These are phyloP conservation scores for Paramecium bursaria DNA, from an alignment of 73 alveolate species.

Conservation along the genomic window DNA sequence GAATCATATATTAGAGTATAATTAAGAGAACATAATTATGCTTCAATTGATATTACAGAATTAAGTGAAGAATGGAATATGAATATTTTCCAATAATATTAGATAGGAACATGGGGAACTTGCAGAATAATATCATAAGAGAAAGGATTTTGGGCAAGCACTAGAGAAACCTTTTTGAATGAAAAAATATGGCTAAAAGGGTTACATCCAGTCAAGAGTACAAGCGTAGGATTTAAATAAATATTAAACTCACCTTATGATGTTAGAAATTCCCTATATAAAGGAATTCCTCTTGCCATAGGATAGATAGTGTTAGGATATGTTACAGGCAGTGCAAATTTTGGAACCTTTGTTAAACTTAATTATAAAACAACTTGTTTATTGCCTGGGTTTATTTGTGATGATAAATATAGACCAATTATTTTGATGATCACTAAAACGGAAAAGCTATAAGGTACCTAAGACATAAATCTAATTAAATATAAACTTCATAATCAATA, in stretches of 20 bases:
- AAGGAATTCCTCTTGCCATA: conserved; percentile 1
- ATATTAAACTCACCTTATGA: conserved; percentile 17
- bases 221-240: background rate
- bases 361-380: conserved; percentile 36
- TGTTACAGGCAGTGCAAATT: conserved; percentile 50
- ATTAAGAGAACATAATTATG: conserved; percentile 12
- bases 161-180: conserved; percentile 51
- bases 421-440: conserved; percentile 34
- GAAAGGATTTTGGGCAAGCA: conserved; percentile 41
- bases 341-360: conserved; percentile 49
- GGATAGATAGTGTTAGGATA: conserved; percentile 50
- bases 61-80: conserved; percentile 28
- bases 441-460: conserved; percentile 41
- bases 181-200: conserved; percentile 51
- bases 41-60: conserved; percentile 56
- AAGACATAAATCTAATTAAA: background rate
- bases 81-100: conserved; percentile 2
- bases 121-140: conserved; percentile 42
- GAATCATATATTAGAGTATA: conserved; percentile 45
- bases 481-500: background rate
- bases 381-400: conserved; percentile 7
- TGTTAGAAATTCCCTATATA: conserved; percentile 33
- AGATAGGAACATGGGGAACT: conserved; percentile 35
- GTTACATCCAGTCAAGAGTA: conserved; percentile 50
- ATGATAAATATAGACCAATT: conserved; percentile 25